phyloP scores from a whole-genome alignment of 768 basidiomycete genomes.

The Obba rivulosa region DNA sequence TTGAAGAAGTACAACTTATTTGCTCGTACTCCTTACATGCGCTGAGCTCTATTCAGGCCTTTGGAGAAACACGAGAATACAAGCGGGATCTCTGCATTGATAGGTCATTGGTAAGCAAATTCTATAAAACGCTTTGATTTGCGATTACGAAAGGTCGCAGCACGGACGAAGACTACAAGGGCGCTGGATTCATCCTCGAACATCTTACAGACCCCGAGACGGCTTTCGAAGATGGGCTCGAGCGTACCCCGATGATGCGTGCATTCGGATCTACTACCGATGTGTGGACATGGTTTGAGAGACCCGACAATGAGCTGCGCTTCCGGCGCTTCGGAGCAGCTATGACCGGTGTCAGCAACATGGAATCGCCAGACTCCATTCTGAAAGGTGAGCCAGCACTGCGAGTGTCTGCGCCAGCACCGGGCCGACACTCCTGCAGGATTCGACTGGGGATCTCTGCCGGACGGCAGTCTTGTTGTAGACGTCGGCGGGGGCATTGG shows the following conservation, averaged over 20 bases:
- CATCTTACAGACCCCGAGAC: constrained; percentile 18
- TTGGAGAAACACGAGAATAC: constrained; percentile 16
- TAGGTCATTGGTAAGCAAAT: constrained; percentile 8
- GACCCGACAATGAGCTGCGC: constrained; percentile 6
- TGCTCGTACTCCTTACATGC: too few relatives aligned
- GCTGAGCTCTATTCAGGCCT: neutral
- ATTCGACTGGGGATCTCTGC: constrained; percentile 22
- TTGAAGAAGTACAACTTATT: neutral
- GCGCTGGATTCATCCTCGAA: constrained; percentile 9
- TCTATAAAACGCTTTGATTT: neutral
- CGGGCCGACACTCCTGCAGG: constrained; percentile 10
- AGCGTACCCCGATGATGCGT: constrained; percentile 8
- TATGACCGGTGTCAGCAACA: constrained; percentile 15
- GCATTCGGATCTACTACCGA: constrained; percentile 7
- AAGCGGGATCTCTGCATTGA: constrained; percentile 11
- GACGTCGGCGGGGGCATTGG: constrained; percentile 32
- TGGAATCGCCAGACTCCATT: constrained; percentile 9
- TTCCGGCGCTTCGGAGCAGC: constrained; percentile 15
- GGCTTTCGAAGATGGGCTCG: constrained; percentile 10
- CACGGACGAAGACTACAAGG: constrained; percentile 12
- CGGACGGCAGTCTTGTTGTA: constrained; percentile 19
- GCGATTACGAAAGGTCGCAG: constrained; percentile 8
- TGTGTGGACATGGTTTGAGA: constrained; percentile 5
- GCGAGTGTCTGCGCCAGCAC: too few relatives aligned
- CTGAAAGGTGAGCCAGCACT: constrained; percentile 10